Evolutionary conservation across 73 alveolate species (phyloP).

Genomic region (Paramecium octaurelia): DNA sequence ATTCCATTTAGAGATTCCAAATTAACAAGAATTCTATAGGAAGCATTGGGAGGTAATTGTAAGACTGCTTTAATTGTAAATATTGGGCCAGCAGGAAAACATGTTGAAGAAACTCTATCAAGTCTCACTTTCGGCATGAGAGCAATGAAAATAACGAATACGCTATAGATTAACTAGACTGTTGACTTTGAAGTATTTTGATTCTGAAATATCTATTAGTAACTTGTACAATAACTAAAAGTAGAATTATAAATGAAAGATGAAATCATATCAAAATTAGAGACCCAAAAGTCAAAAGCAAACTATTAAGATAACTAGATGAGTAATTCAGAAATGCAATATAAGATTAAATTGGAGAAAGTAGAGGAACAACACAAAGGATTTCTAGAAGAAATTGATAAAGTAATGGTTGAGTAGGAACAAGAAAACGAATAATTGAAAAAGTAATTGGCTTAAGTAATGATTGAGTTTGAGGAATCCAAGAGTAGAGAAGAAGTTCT

Average conservation of each 20-base stretch:
- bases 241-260: slow-evolving; percentile 78
- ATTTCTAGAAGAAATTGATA: slow-evolving; percentile 65
- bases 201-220: not conserved
- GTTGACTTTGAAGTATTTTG: slow-evolving; percentile 69
- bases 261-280: slow-evolving; percentile 58
- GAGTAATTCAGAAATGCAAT: not conserved
- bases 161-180: slow-evolving; percentile 76
- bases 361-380: slow-evolving; percentile 59
- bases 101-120: slow-evolving; percentile 88
- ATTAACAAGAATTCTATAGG: slow-evolving; percentile 85
- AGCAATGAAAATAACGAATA: slow-evolving; percentile 93
- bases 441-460: not conserved
- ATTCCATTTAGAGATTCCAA: slow-evolving; percentile 87
- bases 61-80: slow-evolving; percentile 94
- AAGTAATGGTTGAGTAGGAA: slow-evolving; percentile 55
- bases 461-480: not conserved
- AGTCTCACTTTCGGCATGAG: slow-evolving; percentile 85
- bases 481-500: not conserved
- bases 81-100: slow-evolving; percentile 90
- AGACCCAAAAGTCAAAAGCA: not conserved
- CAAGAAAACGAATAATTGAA: slow-evolving; percentile 48
- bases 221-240: slow-evolving; percentile 62
- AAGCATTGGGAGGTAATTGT: slow-evolving; percentile 94
- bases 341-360: slow-evolving; percentile 43
- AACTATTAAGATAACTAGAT: not conserved